Percentiles rank a stretch among this genome's conserved stretches.
phyloP scores from a whole-genome alignment of 2,329 filamentous ascomycete species.

The Kalaharituber pfeilii region DNA sequence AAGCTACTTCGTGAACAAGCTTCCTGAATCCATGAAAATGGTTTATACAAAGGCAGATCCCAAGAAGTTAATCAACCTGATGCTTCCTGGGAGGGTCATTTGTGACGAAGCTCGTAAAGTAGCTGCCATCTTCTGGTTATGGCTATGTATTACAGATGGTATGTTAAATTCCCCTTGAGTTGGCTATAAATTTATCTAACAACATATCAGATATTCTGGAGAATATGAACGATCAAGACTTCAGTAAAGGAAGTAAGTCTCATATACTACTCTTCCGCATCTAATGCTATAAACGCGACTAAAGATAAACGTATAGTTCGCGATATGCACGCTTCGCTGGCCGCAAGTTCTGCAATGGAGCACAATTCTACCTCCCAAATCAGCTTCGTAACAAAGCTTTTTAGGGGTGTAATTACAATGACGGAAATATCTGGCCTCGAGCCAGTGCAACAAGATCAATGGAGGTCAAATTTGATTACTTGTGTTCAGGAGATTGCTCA shows the following conservation, averaged over 20 bases:
- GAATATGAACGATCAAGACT: constrained; percentile 9
- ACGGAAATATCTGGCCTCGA: constrained; percentile 10
- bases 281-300: neutral
- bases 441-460: constrained; percentile 9
- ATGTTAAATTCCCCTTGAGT: too few species aligned
- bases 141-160: constrained; percentile 23
- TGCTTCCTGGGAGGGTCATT: constrained; percentile 19
- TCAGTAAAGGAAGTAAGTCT: constrained; percentile 12
- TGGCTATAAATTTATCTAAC: too few species aligned
- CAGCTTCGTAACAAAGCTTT: constrained; percentile 1
- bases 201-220: constrained; percentile 16
- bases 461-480: constrained; percentile 17
- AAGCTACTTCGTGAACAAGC: neutral
- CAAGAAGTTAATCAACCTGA: neutral
- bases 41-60: constrained; percentile 1
- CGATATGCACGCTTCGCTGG: neutral
- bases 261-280: neutral
- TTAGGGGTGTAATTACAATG: constrained; percentile 15
- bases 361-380: neutral
- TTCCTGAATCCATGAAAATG: neutral
- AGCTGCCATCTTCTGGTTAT: constrained; percentile 21
- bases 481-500: constrained; percentile 20
- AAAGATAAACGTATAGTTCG: neutral
- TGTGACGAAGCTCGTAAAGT: constrained; percentile 17
- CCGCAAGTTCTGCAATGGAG: neutral